phyloP scores from a whole-genome alignment of 2,329 filamentous ascomycete genomes.

The Gaeumannomyces tritici region DNA sequence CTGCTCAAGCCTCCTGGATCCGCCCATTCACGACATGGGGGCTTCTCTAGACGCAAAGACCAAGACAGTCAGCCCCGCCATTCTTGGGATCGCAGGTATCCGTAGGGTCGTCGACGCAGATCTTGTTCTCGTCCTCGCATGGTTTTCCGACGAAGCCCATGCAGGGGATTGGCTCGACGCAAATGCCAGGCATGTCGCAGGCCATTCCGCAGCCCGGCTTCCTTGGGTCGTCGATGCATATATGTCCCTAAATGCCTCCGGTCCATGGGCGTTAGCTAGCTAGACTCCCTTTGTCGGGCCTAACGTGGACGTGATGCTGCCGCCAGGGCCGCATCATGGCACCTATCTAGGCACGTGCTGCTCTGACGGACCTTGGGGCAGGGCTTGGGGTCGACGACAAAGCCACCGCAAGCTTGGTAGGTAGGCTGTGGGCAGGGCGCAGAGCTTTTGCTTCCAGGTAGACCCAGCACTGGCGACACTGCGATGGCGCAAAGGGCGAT shows the following conservation, averaged over 20 bases:
- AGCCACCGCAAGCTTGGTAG: neutral
- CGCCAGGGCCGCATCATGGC: too few species aligned
- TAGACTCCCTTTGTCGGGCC: neutral
- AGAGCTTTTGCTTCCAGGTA: neutral
- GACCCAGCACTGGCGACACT: neutral
- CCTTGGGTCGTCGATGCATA: constrained; percentile 16
- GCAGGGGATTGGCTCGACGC: constrained; percentile 19
- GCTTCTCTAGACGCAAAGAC: constrained; percentile 22
- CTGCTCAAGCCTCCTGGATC: too few species aligned
- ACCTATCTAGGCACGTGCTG: neutral
- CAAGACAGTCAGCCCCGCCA: constrained; percentile 30
- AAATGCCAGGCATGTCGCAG: constrained; percentile 16
- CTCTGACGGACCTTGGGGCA: neutral
- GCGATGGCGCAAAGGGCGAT: neutral
- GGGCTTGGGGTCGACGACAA: neutral
- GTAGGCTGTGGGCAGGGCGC: neutral
- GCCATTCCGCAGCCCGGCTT: constrained; percentile 8
- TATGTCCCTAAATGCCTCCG: constrained; percentile 9
- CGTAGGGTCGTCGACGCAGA: constrained; percentile 30
- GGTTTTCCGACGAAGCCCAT: constrained; percentile 27
- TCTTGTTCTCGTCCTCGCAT: constrained; percentile 20
- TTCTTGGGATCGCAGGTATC: constrained; percentile 28
- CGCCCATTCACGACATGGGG: too few species aligned
- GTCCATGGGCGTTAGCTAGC: neutral
- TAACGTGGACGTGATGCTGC: too few species aligned